Evolutionary conservation across 257 asterid genomes (phyloP).

Genomic region (Solanum lycopersicoides): DNA sequence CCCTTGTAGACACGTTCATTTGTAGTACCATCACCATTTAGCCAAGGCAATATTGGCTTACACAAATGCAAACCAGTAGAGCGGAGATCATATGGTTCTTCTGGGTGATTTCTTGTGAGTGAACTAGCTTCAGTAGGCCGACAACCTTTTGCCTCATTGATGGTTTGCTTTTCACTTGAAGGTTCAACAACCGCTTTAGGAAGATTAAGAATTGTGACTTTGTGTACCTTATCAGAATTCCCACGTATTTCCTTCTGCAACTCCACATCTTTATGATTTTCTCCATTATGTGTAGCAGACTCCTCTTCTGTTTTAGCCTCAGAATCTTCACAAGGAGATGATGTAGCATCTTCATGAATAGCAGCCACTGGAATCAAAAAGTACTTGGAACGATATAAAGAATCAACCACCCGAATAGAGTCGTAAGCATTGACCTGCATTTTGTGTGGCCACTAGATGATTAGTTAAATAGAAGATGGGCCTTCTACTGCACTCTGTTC

Average conservation of each 20-base stretch:
- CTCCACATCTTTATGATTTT: slow-evolving; percentile 4
- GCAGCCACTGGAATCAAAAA: slow-evolving; percentile 44
- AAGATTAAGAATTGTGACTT: slow-evolving; percentile 70
- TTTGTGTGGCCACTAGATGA: not conserved
- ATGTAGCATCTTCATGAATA: slow-evolving; percentile 14
- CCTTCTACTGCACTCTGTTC: not conserved
- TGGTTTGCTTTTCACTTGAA: slow-evolving; percentile 16
- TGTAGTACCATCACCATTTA: slow-evolving; percentile 77
- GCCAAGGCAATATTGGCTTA: slow-evolving; percentile 79
- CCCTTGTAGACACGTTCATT: slow-evolving; percentile 79
- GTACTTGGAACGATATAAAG: slow-evolving; percentile 73
- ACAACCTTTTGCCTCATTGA: slow-evolving; percentile 11
- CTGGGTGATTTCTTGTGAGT: slow-evolving; percentile 8
- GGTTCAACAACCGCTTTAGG: slow-evolving; percentile 36
- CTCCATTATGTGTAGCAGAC: slow-evolving; percentile 9
- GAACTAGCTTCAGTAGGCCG: slow-evolving; percentile 24
- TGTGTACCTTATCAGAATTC: slow-evolving; percentile 40
- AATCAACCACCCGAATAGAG: slow-evolving; percentile 63
- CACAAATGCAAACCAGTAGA: slow-evolving; percentile 22
- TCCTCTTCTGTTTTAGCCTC: slow-evolving; percentile 17
- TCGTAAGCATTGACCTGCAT: slow-evolving; percentile 74
- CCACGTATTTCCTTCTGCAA: slow-evolving; percentile 22
- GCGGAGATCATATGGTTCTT: slow-evolving; percentile 14
- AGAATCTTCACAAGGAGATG: slow-evolving; percentile 12
- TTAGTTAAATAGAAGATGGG: not conserved